phyloP scores from a whole-genome alignment of 192 early-diverging fungal species.

The Backusella morwellensis region DNA sequence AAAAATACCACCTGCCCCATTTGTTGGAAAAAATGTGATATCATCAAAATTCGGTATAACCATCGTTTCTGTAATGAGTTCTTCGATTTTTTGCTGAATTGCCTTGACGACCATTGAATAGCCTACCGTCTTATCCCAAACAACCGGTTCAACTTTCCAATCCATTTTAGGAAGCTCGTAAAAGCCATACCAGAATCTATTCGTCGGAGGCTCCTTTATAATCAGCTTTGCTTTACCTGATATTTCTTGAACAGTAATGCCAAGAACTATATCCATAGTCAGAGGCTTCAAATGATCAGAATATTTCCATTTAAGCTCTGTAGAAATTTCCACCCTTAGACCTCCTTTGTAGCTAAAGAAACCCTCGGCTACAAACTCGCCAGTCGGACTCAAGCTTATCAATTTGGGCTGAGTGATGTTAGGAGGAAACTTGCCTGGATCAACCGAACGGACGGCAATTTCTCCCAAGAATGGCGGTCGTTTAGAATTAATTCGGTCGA shows the following conservation, averaged over 20 bases:
- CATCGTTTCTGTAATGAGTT: constrained; percentile 76
- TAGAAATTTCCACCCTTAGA: constrained; percentile 74
- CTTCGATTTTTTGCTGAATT: constrained; percentile 83
- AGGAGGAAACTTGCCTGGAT: constrained; percentile 78
- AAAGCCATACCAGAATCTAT: constrained; percentile 89
- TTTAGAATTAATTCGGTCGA: constrained; percentile 62
- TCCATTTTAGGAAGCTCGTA: constrained; percentile 77
- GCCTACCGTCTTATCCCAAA: constrained; percentile 83
- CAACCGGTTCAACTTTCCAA: constrained; percentile 75
- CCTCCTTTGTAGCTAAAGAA: constrained; percentile 82
- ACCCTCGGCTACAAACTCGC: constrained; percentile 75
- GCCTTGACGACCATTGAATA: constrained; percentile 75
- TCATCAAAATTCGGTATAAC: constrained; percentile 93
- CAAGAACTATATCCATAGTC: constrained; percentile 77
- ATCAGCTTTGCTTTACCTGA: constrained; percentile 77
- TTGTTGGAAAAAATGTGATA: constrained; percentile 73
- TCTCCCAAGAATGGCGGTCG: constrained; percentile 75
- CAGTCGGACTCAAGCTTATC: constrained; percentile 59
- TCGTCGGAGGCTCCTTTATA: constrained; percentile 80
- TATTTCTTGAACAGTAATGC: constrained; percentile 71
- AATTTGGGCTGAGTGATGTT: constrained; percentile 77
- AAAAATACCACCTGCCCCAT: constrained; percentile 60
- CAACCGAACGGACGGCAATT: constrained; percentile 76
- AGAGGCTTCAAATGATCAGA: constrained; percentile 51
- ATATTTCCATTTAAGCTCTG: constrained; percentile 43